These are phyloP conservation scores for Neurospora crassa DNA, from an alignment of 2,329 filamentous ascomycete species.

Conservation along the genomic window DNA sequence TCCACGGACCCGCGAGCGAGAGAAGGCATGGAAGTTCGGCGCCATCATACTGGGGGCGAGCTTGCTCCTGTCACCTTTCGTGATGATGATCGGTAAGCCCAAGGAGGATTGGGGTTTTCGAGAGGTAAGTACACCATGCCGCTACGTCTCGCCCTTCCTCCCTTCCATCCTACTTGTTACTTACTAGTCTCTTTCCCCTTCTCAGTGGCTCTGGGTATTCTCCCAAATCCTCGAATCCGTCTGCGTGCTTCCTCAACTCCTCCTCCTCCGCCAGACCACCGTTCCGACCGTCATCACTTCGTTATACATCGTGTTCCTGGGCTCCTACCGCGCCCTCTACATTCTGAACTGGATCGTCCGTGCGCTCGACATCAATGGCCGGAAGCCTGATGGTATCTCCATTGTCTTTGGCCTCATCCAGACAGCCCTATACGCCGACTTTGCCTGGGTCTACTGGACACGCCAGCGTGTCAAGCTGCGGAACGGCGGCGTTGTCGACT, in stretches of 20 bases:
- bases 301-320: slow-evolving; percentile 85
- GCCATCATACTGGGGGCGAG: slow-evolving; percentile 57
- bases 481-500: slow-evolving; percentile 78
- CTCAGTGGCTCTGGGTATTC: slow-evolving; percentile 73
- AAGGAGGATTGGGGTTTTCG: slow-evolving; percentile 37
- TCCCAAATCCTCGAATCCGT: slow-evolving; percentile 87
- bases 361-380: slow-evolving; percentile 47
- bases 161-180: background rate
- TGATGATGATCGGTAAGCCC: slow-evolving; percentile 56
- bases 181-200: slow-evolving; percentile 10
- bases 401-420: slow-evolving; percentile 84
- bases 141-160: background rate
- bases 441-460: slow-evolving; percentile 94
- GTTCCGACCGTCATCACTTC: slow-evolving; percentile 94
- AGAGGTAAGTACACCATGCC: slow-evolving; percentile 30
- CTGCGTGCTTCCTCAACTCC: slow-evolving; percentile 81
- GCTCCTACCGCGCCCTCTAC: slow-evolving; percentile 81
- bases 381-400: slow-evolving; percentile 58
- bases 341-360: slow-evolving; percentile 84
- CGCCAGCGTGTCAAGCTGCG: slow-evolving; percentile 90
- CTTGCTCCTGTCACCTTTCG: slow-evolving; percentile 59
- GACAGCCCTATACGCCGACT: slow-evolving; percentile 84
- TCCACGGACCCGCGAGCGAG: slow-evolving; percentile 78
- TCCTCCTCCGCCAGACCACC: slow-evolving; percentile 86
- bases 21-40: slow-evolving; percentile 89